These are phyloP conservation scores for Cercospora sp. DNA, from an alignment of 2,329 filamentous ascomycete species.

Conservation along the genomic window DNA sequence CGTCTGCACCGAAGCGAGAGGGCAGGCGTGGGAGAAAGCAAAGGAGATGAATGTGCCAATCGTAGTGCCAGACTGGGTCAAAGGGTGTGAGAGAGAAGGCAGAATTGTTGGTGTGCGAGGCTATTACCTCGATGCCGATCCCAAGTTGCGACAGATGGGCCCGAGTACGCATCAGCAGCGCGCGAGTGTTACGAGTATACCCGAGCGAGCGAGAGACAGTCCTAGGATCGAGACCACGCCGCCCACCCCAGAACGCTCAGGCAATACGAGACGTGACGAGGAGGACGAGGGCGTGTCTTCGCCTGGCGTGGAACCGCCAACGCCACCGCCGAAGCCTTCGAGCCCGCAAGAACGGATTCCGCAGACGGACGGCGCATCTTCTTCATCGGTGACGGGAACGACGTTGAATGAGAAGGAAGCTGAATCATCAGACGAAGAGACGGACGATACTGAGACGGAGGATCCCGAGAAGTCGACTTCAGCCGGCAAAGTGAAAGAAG, in stretches of 20 bases:
- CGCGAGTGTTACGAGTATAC: constrained; percentile 33
- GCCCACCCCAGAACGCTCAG: constrained; percentile 51
- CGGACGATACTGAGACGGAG: constrained; percentile 30
- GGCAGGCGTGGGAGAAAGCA: constrained; percentile 91
- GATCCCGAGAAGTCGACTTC: constrained; percentile 33
- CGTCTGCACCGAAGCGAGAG: constrained; percentile 90
- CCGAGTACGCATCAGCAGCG: constrained; percentile 40
- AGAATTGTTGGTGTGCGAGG: constrained; percentile 91
- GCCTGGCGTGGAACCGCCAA: constrained; percentile 26
- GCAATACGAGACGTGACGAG: constrained; percentile 14
- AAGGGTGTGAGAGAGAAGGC: constrained; percentile 91
- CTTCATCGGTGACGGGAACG: constrained; percentile 12
- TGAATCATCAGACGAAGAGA: constrained; percentile 28
- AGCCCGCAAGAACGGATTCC: not conserved
- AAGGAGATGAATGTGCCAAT: constrained; percentile 98
- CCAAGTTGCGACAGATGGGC: constrained; percentile 58
- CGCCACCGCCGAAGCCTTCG: constrained; percentile 35
- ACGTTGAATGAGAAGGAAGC: constrained; percentile 37
- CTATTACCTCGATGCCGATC: constrained; percentile 90
- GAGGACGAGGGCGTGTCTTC: constrained; percentile 13
- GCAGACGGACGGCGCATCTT: constrained; percentile 33
- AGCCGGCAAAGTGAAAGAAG: constrained; percentile 27
- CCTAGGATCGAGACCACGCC: constrained; percentile 54
- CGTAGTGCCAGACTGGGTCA: constrained; percentile 93
- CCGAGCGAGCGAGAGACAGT: constrained; percentile 39